A percentile compares a stretch with the other conserved stretches of the same genome.
These are phyloP conservation scores for Lipomyces starkeyi DNA, from an alignment of 805 yeast genomes.

Conservation along the genomic window DNA sequence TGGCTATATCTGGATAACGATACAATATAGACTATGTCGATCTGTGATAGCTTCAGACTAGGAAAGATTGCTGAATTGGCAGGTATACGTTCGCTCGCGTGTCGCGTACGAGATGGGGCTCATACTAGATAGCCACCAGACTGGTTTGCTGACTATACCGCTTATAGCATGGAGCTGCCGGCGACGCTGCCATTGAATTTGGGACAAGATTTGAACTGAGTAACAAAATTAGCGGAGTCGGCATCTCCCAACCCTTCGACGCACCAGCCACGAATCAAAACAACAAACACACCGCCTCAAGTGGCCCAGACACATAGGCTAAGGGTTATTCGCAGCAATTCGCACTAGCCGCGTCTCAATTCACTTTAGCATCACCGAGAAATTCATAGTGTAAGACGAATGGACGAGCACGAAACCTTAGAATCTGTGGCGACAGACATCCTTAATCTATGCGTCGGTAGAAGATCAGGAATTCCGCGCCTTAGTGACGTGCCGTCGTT, in stretches of 20 bases:
- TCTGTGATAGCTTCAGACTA: background rate
- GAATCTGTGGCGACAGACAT: background rate
- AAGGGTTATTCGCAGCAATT: background rate
- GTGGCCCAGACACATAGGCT: background rate
- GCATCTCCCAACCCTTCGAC: too few relatives aligned
- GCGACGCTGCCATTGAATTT: too few relatives aligned
- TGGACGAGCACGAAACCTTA: background rate
- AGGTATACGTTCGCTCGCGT: too few relatives aligned
- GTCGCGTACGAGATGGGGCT: too few relatives aligned
- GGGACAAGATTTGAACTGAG: background rate
- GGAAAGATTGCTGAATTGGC: background rate
- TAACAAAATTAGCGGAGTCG: background rate
- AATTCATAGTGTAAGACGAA: background rate
- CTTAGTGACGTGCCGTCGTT: background rate
- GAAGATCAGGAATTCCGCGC: background rate
- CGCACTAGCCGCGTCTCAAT: background rate
- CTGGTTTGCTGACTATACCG: too few relatives aligned
- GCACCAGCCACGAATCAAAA: too few relatives aligned
- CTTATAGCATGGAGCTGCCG: too few relatives aligned
- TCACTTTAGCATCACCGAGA: background rate
- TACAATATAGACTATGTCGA: background rate
- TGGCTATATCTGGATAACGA: background rate
- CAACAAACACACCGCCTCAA: background rate
- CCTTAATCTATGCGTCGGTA: background rate
- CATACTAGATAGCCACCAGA: too few relatives aligned